Conservation (phyloP, 2,329 filamentous ascomycete genomes). For the Pseudocercospora eumusae region DNA sequence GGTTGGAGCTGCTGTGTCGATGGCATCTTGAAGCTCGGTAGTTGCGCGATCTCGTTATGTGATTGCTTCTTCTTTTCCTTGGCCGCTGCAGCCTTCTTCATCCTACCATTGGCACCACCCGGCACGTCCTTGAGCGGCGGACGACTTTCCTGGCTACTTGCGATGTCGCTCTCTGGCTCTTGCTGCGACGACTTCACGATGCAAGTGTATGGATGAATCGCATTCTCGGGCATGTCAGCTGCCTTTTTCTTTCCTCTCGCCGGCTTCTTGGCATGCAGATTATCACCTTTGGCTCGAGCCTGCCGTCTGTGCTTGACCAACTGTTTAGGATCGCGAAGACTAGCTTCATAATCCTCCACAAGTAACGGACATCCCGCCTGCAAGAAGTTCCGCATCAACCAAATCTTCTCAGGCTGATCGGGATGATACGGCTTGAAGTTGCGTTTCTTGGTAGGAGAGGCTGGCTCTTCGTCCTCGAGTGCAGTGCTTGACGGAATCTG, state of each 20-base stretch:
- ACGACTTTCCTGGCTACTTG: constrained; percentile 14
- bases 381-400: constrained; percentile 67
- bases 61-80: constrained; percentile 5
- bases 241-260: constrained; percentile 21
- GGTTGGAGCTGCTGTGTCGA: constrained; percentile 13
- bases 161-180: constrained; percentile 3
- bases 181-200: constrained; percentile 26
- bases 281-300: constrained; percentile 28
- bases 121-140: constrained; percentile 19
- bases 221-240: constrained; percentile 17
- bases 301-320: constrained; percentile 33
- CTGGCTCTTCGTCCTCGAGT: constrained; percentile 35
- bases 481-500: constrained; percentile 25
- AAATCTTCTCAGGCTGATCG: constrained; percentile 63
- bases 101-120: constrained; percentile 14
- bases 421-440: constrained; percentile 62
- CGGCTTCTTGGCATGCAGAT: constrained; percentile 27
- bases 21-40: constrained; percentile 17
- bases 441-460: constrained; percentile 49
- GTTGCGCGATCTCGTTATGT: not conserved
- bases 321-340: constrained; percentile 34
- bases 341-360: constrained; percentile 65
- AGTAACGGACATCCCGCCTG: constrained; percentile 65
- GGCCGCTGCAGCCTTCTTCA: constrained; percentile 2
- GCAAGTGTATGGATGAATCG: constrained; percentile 18